Base-by-base conservation (phyloP, 1,139 yeast genomes). In the Schizosaccharomyces versatilis region DNA sequence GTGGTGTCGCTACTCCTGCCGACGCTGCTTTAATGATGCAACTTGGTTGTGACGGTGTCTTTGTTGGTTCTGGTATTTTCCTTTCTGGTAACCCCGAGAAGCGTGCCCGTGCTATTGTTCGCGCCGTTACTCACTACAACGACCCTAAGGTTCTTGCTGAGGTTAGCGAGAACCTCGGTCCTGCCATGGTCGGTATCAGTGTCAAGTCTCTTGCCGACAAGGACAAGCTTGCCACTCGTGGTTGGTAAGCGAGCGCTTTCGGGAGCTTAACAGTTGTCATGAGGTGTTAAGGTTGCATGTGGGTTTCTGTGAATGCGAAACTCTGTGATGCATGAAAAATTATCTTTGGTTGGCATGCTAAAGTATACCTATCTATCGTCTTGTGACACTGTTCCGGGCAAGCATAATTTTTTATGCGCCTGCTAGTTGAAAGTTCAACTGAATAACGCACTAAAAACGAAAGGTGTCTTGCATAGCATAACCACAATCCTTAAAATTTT, bases 1-100 rank as follows among this genome's bases (percentile, higher is more conserved):
- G 94, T 54, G 94, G 94, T 60, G 81, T 84, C 55, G 94, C 94
- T 9, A 81, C 94, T 9, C 94, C 94, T 38, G 80, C 90, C 1
- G 94, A 84, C 67, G 94, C 94, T 49, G 94, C 94, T 9, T 71
- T 84, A 61, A 80, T 85, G 68, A 83, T 84, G 94, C 88, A 83
- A 68, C 72, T 83, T 63, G 94, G 94, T n/a, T 81, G 86, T 66
- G 94, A 84, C 65, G 94, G 94, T 60, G 86, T 84, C 44, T 84
- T 84, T 65, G 94, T 84, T 47, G 94, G 94, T n/a, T 80, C 86
- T 7, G 94, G 94, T 52, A 84, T 84, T 61, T 84, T 84, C 76
- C 79, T 80, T 67, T 78, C 84, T 52, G 73, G 75, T 59, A 76
- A 83, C 68, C 93, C 93, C 2, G 84, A 75, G 64, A 75, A 76